Conservation (phyloP, 805 yeast genomes). For the Ogataea dorogensis region DNA sequence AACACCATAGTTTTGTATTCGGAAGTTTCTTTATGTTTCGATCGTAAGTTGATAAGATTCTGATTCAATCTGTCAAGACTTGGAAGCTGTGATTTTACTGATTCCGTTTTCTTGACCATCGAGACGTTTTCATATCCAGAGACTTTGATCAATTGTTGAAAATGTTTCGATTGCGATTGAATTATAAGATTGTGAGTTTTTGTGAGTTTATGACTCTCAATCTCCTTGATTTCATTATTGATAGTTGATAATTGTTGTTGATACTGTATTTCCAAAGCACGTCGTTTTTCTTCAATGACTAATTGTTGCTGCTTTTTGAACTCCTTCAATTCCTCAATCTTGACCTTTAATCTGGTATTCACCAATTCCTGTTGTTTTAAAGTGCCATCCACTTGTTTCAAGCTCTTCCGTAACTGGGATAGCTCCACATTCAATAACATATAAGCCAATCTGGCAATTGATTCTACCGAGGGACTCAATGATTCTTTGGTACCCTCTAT, state of each 20-base stretch:
- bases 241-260: constrained; percentile 1
- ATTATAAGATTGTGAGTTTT: constrained; percentile 15
- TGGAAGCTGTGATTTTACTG: constrained; percentile 1
- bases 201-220: constrained; percentile 14
- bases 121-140: constrained; percentile 10
- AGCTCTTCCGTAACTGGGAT: constrained; percentile 17
- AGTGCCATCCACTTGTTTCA: constrained; percentile 11
- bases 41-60: constrained; percentile 13
- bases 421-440: constrained; percentile 32
- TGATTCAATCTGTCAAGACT: constrained; percentile 15
- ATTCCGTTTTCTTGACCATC: not conserved
- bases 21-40: constrained; percentile 1
- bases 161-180: constrained; percentile 15
- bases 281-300: constrained; percentile 4
- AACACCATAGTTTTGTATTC: constrained; percentile 18
- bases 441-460: constrained; percentile 32
- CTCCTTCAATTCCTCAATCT: constrained; percentile 5
- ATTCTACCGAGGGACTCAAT: constrained; percentile 23
- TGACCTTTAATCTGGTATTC: constrained; percentile 11
- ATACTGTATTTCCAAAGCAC: constrained; percentile 6
- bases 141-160: constrained; percentile 18
- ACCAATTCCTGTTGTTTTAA: constrained; percentile 9
- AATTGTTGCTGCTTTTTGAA: constrained; percentile 1
- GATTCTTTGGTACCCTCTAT: constrained; percentile 6
- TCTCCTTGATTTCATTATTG: constrained; percentile 6